Conservation (phyloP, 2,329 filamentous ascomycete species). For the Trichocomaceae sp. region DNA sequence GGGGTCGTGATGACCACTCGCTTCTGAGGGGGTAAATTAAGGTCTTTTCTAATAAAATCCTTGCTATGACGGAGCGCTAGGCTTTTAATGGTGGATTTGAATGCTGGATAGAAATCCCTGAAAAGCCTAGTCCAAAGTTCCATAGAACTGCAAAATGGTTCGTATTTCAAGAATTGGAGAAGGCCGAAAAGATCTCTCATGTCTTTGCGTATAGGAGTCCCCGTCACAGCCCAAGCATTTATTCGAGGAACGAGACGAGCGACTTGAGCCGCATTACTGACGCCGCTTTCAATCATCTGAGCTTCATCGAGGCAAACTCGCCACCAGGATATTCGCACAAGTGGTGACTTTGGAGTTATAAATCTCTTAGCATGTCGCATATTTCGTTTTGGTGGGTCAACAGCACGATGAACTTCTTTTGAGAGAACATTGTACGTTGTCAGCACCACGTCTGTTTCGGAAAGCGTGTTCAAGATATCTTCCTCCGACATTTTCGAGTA, state of each 20-base stretch:
- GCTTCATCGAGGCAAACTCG: constrained; percentile 63
- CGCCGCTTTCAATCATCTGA: constrained; percentile 88
- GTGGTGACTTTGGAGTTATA: constrained; percentile 62
- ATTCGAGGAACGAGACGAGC: constrained; percentile 72
- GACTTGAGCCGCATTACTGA: constrained; percentile 74
- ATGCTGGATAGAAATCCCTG: constrained; percentile 54
- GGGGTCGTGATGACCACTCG: constrained; percentile 83
- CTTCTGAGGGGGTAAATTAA: constrained; percentile 73
- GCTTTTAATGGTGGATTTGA: constrained; percentile 61
- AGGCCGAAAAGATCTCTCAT: constrained; percentile 74
- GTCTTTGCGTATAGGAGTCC: constrained; percentile 78
- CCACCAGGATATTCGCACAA: constrained; percentile 83
- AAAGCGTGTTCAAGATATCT: constrained; percentile 42
- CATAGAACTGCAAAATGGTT: constrained; percentile 63
- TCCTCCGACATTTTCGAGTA: constrained; percentile 30
- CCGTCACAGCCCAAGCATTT: constrained; percentile 88
- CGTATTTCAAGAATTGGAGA: constrained; percentile 69
- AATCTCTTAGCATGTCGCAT: constrained; percentile 60
- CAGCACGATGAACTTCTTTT: constrained; percentile 70
- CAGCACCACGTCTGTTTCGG: constrained; percentile 50
- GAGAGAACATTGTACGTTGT: constrained; percentile 66
- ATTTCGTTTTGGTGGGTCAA: constrained; percentile 62
- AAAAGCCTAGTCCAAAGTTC: constrained; percentile 64
- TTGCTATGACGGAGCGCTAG: constrained; percentile 85
- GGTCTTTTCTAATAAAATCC: constrained; percentile 67